Evolutionary conservation across 139 green algal species (phyloP), one percentile per base, ranked within the genome.

Genomic region (Chlamydomonas schloesseri): DNA sequence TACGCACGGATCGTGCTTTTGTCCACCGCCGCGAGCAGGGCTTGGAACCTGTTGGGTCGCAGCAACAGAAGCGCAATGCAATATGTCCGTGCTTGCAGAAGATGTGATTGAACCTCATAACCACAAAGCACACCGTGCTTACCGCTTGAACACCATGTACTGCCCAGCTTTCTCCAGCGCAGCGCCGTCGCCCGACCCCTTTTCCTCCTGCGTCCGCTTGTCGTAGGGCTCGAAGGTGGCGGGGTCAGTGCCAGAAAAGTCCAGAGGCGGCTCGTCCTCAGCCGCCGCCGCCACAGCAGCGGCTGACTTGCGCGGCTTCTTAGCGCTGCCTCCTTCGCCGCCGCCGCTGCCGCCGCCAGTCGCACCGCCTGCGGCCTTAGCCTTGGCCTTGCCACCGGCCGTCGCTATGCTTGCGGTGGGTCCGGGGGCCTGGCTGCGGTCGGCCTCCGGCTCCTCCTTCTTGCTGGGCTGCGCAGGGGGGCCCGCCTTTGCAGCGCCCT

Each of bases 101-200:
- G n/a, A n/a, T n/a, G n/a, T n/a, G n/a, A n/a, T n/a, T n/a, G n/a
- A n/a, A n/a, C n/a, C n/a, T n/a, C n/a, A n/a, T n/a, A n/a, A n/a
- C n/a, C n/a, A n/a, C 18, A 13, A 13, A 10, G 58, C 62, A 2
- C 62, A 20, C 60, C 26, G 26, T 13, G 5, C 65, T 18, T 46
- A 84, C 78, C 78, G 67, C 64, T 75, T 74, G 21, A n/a, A 17
- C 3, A 84, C 36, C 65, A 84, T 74, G 11, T 23, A 26, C 1
- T 46, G 17, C 42, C n/a, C 78, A 42, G 65, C 78, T 65, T 53
- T 67, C 46, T 84, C 78, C 78, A 84, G 42, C 46, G 2, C n/a
- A 64, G 46, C 18, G 9, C 65, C 78, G 1, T 65, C 78, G 34
- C 50, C 65, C 42, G 42, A 5, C 42, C 6, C 42, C 42, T 50